Evolutionary conservation across 1,284 basidiomycete species (phyloP).

Genomic region (Anthracocystis panici-leucophaei): DNA sequence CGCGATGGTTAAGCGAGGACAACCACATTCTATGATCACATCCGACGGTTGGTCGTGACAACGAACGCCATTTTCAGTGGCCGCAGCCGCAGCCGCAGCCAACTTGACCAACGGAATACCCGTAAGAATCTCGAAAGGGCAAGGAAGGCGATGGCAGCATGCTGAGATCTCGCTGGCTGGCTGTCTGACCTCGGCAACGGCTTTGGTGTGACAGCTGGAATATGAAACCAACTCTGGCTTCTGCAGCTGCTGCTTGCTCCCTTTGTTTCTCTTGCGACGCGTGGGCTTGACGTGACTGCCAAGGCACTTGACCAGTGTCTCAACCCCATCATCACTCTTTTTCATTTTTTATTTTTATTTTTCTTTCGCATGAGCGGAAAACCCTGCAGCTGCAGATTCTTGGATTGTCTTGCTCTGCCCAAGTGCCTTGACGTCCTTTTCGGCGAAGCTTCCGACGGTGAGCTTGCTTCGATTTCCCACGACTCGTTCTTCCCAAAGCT

Average conservation of each 20-base stretch:
- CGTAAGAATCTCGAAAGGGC: background rate
- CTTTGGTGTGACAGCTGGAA: constrained; percentile 15
- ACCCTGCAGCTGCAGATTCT: background rate
- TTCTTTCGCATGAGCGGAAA: constrained; percentile 1
- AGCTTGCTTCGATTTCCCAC: background rate
- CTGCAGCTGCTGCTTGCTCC: no score
- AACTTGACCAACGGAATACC: background rate
- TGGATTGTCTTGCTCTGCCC: background rate
- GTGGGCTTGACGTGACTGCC: constrained; percentile 8
- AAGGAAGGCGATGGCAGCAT: background rate
- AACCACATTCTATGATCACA: constrained; percentile 6
- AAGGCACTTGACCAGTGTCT: constrained; percentile 1
- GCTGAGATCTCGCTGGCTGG: background rate
- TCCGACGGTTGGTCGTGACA: background rate
- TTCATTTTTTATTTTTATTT: background rate
- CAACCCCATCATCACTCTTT: background rate
- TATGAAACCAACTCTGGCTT: constrained; percentile 1
- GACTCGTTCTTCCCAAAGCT: background rate
- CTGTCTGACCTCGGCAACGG: constrained; percentile 7
- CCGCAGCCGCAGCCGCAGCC: background rate
- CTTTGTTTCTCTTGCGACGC: constrained; percentile 2
- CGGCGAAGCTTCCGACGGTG: constrained; percentile 3
- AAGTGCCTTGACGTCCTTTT: background rate
- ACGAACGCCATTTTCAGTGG: background rate
- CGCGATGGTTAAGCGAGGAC: constrained; percentile 2